Base-by-base conservation (phyloP, 192 early-diverging fungal species). In the Pilaira anomala region DNA sequence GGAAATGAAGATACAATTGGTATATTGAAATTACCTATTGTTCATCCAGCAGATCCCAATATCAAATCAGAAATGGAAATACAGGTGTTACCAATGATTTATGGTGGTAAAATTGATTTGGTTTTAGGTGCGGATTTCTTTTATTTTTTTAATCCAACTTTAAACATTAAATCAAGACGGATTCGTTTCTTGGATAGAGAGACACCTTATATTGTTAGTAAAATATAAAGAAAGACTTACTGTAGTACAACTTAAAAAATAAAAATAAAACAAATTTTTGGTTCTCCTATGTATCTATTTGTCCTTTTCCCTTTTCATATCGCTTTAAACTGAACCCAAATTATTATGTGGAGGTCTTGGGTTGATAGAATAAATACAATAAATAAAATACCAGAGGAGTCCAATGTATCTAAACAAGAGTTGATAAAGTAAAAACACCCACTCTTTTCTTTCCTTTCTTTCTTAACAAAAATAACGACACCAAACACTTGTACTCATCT, bases 301-400 rank as follows among this genome's bases (percentile, higher is more conserved):
- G 14, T 28, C 28, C 16, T 53, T 25, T 26, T 11, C 30, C 25
- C 4, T 9, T 30, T 30, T 53, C 51, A n/a, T 53, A 46, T 7
- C n/a, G 7, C 26, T 12, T 26, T 29, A 11, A 26, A 8, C 12
- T 30, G 13, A 53, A 7, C 12, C 16, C 14, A 16, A 26, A 39
- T 22, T 22, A 74, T 74, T 22, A 74, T 74, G 72, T 74, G 72
- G 72, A 64, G 67, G 53, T 74, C 72, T 26, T 74, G 72, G 72
- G 72, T 74, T 22, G 72, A 69, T 50, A 61, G 63, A 39, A 66
- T 74, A n/a, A 74, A 74, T 19, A 74, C 72, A 24, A 56, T 50
- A 14, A 58, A 48, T 30, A 41, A 50, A 26, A 22, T 45, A 36
- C 54, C 53, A 57, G 33, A 53, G 45, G 46, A 57, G 19, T 33